These are phyloP conservation scores for Alternaria alternata DNA, from an alignment of 2,329 filamentous ascomycete genomes.

Conservation along the genomic window DNA sequence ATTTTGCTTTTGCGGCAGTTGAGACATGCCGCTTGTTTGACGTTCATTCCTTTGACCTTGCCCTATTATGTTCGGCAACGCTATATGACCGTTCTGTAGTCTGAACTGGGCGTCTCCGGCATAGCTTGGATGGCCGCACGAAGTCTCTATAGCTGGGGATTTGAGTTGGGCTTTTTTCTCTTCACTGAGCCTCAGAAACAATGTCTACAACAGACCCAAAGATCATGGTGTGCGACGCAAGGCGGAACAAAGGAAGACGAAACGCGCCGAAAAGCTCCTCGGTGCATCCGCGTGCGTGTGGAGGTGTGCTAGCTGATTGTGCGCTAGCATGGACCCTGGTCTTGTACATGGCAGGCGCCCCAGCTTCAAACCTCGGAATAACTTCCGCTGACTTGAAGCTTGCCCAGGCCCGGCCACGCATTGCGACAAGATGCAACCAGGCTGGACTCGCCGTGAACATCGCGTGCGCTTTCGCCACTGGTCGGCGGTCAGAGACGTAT, in stretches of 20 bases:
- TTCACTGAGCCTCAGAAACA: not conserved
- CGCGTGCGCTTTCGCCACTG: no score
- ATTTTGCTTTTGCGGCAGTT: constrained; percentile 74
- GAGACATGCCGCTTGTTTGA: constrained; percentile 64
- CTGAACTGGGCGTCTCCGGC: not conserved
- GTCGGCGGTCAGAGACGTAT: no score
- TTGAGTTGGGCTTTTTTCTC: not conserved
- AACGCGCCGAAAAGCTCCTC: not conserved
- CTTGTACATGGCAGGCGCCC: constrained; percentile 2
- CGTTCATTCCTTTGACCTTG: constrained; percentile 26
- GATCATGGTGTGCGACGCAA: not conserved
- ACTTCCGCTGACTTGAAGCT: not conserved
- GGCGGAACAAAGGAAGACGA: not conserved
- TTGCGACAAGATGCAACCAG: not conserved
- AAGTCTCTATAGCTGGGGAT: not conserved
- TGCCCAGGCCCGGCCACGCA: not conserved
- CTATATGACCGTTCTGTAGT: not conserved
- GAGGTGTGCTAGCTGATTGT: constrained; percentile 4
- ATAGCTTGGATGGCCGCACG: constrained; percentile 1
- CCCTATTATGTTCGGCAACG: not conserved
- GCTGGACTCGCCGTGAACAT: no score
- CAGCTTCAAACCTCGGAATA: not conserved
- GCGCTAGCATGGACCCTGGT: constrained; percentile 12
- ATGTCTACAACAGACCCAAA: not conserved
- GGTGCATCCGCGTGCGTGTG: constrained; percentile 3